These are phyloP conservation scores for Auriscalpium microsporum DNA, from an alignment of 768 basidiomycete species.

Conservation along the genomic window DNA sequence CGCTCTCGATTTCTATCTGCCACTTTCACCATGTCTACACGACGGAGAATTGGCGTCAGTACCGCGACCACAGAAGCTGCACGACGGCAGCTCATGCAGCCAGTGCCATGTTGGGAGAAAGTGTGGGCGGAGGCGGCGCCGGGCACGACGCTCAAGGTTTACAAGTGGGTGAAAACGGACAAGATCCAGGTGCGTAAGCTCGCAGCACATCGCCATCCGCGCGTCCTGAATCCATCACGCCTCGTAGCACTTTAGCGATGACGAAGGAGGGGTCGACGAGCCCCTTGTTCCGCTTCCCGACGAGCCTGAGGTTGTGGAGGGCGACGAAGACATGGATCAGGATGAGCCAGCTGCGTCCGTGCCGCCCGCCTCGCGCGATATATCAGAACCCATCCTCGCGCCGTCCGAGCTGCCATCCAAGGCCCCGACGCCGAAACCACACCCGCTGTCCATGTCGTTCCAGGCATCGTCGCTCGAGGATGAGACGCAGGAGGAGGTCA, in stretches of 20 bases:
- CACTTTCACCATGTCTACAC: slow-evolving; percentile 47
- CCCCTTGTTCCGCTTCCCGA: slow-evolving; percentile 74
- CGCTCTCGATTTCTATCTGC: background rate
- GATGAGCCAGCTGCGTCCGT: slow-evolving; percentile 44
- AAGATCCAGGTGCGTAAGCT: slow-evolving; percentile 53
- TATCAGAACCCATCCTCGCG: slow-evolving; percentile 29
- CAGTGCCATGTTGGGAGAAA: slow-evolving; percentile 83
- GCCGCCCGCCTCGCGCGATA: slow-evolving; percentile 30
- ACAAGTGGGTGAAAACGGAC: slow-evolving; percentile 76
- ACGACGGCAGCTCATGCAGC: slow-evolving; percentile 79
- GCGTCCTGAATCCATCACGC: no score
- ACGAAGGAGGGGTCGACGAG: slow-evolving; percentile 72
- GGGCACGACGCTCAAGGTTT: slow-evolving; percentile 55
- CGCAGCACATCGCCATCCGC: no score
- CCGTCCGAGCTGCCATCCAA: slow-evolving; percentile 47
- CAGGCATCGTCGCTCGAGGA: slow-evolving; percentile 34
- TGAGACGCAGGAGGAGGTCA: slow-evolving; percentile 22
- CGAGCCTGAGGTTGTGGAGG: slow-evolving; percentile 68
- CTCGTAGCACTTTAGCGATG: slow-evolving; percentile 76
- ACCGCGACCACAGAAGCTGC: slow-evolving; percentile 73
- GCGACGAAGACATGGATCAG: slow-evolving; percentile 68
- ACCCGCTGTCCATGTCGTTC: slow-evolving; percentile 46
- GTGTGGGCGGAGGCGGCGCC: slow-evolving; percentile 50
- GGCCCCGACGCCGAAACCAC: slow-evolving; percentile 60
- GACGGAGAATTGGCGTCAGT: slow-evolving; percentile 70